Base-by-base conservation (phyloP, 2,329 filamentous ascomycete species). In the Trichoderma atrobrunneum region DNA sequence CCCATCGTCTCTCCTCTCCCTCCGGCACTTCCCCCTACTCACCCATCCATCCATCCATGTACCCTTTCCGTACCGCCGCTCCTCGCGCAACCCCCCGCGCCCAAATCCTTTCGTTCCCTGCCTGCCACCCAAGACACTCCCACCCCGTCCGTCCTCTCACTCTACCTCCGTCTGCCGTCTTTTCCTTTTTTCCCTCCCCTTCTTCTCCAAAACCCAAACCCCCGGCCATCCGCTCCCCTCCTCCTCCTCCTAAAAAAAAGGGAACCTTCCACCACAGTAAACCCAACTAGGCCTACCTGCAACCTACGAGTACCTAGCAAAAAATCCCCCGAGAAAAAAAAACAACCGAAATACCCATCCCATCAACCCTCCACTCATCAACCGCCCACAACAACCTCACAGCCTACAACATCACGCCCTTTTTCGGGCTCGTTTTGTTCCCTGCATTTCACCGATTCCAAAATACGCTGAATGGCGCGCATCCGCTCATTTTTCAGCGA, bases 401-500 rank as follows among this genome's bases (percentile, higher is more conserved):
- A 48, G 11, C 5, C 67, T 32, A 72, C 63, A 36, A n/a, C 80
- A 83, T 82, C 76, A 79, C 81, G 81, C 78, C 82, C 84, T 81
- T 92, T 87, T 85, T 89, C 90, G 86, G 88, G 88, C 90, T 93
- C 86, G 78, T 90, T 90, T 78, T 84, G 83, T 82, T 89, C 89
- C 83, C 80, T 81, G 56, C 63, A 70, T 65, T 57, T 71, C 74
- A 82, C 74, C 81, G 84, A 82, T 81, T 84, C 82, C 59, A 78
- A 69, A 36, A 64, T 34, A 54, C 39, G 26, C 48, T 61, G 24
- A 68, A 72, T 8, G 18, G 18, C 1, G 7, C 8, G 21, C 51
- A 30, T 71, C 14, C 26, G 14, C 10, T 7, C 1, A 6, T 12
- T 32, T 32, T 48, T 43, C 39, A 60, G 11, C n/a, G 48, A 76